Evolutionary conservation across 1,284 basidiomycete species (phyloP).

Genomic region (Meira miltonrushii): DNA sequence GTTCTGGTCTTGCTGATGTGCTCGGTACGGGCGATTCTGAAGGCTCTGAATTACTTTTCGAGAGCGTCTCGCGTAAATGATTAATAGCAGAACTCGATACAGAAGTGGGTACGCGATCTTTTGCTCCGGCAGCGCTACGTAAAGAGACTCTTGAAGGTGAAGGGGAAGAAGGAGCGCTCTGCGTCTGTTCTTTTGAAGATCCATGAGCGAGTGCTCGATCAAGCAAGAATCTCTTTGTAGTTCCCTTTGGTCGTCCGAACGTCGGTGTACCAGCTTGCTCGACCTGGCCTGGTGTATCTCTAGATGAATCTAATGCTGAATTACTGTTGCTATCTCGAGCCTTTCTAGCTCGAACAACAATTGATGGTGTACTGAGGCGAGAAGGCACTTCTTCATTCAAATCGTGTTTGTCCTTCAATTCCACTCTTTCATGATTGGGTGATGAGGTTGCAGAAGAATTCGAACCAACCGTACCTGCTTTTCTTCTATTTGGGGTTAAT

Average conservation of each 20-base stretch:
- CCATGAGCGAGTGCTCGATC: too few species aligned
- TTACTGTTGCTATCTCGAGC: not conserved
- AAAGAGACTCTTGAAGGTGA: not conserved
- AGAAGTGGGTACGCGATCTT: not conserved
- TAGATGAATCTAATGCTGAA: not conserved
- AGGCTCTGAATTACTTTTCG: too few species aligned
- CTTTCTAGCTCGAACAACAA: not conserved
- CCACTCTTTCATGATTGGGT: not conserved
- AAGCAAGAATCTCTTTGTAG: not conserved
- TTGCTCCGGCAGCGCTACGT: not conserved
- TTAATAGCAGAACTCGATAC: too few species aligned
- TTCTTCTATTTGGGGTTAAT: not conserved
- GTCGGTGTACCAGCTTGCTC: too few species aligned
- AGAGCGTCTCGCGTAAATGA: too few species aligned
- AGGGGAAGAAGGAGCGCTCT: not conserved
- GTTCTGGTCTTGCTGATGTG: not conserved
- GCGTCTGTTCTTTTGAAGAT: not conserved
- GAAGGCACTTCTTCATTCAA: too few species aligned
- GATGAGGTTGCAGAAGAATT: not conserved
- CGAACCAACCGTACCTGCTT: too few species aligned
- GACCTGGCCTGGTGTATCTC: too few species aligned
- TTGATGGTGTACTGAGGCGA: too few species aligned
- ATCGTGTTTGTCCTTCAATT: too few species aligned
- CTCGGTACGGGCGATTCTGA: not conserved
- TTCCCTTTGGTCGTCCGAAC: not conserved